Evolutionary conservation across 2,329 filamentous ascomycete species (phyloP).

Genomic region (Fulvia fulva): DNA sequence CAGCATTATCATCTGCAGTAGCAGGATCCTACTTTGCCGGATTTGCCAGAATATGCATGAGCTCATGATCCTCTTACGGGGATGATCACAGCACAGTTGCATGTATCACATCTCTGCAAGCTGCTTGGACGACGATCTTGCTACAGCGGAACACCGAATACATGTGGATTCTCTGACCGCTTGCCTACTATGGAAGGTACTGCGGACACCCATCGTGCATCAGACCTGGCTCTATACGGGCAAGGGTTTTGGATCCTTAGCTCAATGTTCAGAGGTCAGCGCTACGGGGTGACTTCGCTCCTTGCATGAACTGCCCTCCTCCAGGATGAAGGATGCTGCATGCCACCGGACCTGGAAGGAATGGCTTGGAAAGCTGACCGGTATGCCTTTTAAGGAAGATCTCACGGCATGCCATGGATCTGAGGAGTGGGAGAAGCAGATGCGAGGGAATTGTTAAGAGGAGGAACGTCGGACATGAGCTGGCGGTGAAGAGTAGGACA

Average conservation of each 20-base stretch:
- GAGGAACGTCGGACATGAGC: too few relatives aligned
- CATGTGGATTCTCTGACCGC: background rate
- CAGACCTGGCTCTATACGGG: too few relatives aligned
- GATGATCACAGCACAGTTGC: background rate
- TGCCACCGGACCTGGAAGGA: background rate
- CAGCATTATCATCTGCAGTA: background rate
- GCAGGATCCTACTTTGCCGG: background rate
- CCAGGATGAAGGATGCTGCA: background rate
- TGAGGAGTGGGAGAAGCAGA: too few relatives aligned
- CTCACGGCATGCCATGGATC: too few relatives aligned
- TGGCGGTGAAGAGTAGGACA: too few relatives aligned
- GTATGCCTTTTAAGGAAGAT: background rate
- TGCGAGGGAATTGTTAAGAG: too few relatives aligned
- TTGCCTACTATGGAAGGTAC: background rate
- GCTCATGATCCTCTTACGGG: background rate
- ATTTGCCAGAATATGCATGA: background rate
- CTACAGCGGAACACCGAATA: background rate
- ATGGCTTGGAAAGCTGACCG: background rate
- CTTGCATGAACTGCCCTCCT: background rate
- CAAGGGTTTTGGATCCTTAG: background rate
- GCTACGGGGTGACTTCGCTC: background rate
- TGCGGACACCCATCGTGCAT: too few relatives aligned
- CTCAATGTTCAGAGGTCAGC: background rate
- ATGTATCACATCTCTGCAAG: too few relatives aligned
- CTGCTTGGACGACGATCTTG: background rate